These are phyloP conservation scores for Ogataea thermomethanolica DNA, from an alignment of 805 yeast genomes.

Conservation along the genomic window DNA sequence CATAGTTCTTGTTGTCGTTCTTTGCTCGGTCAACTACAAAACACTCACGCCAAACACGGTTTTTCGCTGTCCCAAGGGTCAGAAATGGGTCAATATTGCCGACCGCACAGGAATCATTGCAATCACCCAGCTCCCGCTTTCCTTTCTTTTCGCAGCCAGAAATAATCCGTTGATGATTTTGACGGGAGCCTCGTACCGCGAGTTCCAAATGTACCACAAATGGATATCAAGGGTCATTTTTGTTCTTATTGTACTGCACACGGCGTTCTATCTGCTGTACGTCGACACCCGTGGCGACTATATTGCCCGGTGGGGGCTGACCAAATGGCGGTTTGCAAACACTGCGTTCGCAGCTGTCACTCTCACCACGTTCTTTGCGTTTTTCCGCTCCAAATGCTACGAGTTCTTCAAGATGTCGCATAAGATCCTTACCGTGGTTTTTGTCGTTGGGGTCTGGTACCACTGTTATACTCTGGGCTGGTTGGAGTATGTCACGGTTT, in stretches of 20 bases:
- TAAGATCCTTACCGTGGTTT: conserved; percentile 38
- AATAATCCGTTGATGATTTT: conserved; percentile 31
- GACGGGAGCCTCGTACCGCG: conserved; percentile 35
- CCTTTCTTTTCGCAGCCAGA: conserved; percentile 35
- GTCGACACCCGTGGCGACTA: conserved; percentile 36
- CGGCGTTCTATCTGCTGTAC: conserved; percentile 36
- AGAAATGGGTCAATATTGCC: conserved; percentile 33
- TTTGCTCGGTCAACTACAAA: conserved; percentile 31
- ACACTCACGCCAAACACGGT: conserved; percentile 29
- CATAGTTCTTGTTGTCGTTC: conserved; percentile 23
- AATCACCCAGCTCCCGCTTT: conserved; percentile 35
- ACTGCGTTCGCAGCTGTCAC: conserved; percentile 31
- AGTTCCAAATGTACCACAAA: conserved; percentile 35
- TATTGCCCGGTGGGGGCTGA: conserved; percentile 34
- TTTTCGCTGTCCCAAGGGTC: conserved; percentile 30
- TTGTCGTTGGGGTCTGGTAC: conserved; percentile 43
- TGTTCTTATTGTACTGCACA: conserved; percentile 38
- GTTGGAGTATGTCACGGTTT: conserved; percentile 48
- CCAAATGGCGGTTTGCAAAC: conserved; percentile 45
- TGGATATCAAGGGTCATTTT: conserved; percentile 42
- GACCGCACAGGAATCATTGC: conserved; percentile 48
- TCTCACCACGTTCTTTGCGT: conserved; percentile 31
- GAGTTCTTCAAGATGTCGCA: conserved; percentile 46
- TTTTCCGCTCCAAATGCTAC: conserved; percentile 37
- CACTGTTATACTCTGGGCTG: conserved; percentile 48